Evolutionary conservation across 805 yeast species (phyloP), one percentile per base, ranked within the genome.

Genomic region (Lipomyces japonicus): DNA sequence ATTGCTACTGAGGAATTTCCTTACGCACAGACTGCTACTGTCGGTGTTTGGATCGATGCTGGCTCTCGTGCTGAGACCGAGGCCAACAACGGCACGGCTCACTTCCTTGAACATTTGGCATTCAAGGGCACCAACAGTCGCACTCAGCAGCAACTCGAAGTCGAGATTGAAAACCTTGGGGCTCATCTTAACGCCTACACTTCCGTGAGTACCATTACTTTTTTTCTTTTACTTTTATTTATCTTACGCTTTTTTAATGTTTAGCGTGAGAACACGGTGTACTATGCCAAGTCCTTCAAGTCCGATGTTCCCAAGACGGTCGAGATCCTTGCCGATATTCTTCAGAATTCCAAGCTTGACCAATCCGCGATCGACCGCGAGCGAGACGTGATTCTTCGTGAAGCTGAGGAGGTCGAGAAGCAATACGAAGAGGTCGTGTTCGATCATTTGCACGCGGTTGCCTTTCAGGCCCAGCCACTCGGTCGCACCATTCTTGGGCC

Each of bases 111-210:
- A 69, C 99, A 93, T 70, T 74, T 93, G 64, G 95, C 97, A 7
- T 93, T 93, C 74, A 93, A 93, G 50, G 99, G 99, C 22, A 93
- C 99, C 12, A 69, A 75, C 46, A 76, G 75, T 49, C 78, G 98
- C 66, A 72, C 87, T 10, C 97, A 93, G 72, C 74, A 81, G 50
- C 80, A 81, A 52, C 75, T 93, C 49, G 99, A 93, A 69, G 73
- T 90, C 40, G 97, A 93, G 70, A 87, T 93, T 51, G 99, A 93
- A 69, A 85, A 93, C 72, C 79, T 90, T 63, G 99, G 99, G 3
- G 88, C 96, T 23, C 98, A 93, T 71, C 78, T 93, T 63, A 93
- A 95, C 67, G 98, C 98, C n/a, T 93, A 93, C 73, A 93, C 98
- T 1, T 88, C 96, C 19, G 55, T 50, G 39, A 2, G 55, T 26